Evolutionary conservation across 2,329 filamentous ascomycete genomes (phyloP), one percentile per base, ranked within the genome.

Genomic region (Neofusicoccum umdonicola): DNA sequence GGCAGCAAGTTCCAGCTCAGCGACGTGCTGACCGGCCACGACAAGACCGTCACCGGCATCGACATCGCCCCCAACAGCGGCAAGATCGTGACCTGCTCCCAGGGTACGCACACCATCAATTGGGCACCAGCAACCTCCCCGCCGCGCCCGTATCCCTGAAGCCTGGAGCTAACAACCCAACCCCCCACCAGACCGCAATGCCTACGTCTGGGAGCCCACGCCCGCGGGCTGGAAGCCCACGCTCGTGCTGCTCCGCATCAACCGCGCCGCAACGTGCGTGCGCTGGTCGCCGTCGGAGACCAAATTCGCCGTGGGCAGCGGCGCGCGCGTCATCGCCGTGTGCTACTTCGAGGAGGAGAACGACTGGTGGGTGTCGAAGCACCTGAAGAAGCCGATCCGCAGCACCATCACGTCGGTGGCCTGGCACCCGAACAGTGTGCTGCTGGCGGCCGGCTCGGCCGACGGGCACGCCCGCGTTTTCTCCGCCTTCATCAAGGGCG

Each of bases 321-420:
- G 95, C 67, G 95, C 97, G 71, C 89, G 95, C 68, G 90, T 97
- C 69, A 97, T 99, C 73, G 93, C 95, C 45, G 87, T 98, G 71
- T 99, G 95, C 84, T 98, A 98, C 83, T 99, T 99, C 72, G 95
- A 99, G 76, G 92, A 97, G 77, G 95, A 99, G 80, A 97, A 99
- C 80, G 93, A 99, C 83, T 99, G 95, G 95, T 99, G 95, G 95
- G 94, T 99, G 47, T 97, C 93, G 42, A 99, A 99, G 85, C 95
- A 99, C 80, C 82, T 99, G 75, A 98, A 98, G 87, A 99, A 98
- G 86, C 95, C 95, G 19, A 96, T 99, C 73, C 91, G 94, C 70
- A 97, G 93, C 77, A 99, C 95, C 65, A 94, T 99, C 72, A 98
- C 95, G 64, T 93, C 91, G 15, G 88, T 99, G 50, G 89, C 90